These are phyloP conservation scores for Sphaerulina musiva DNA, from an alignment of 2,329 filamentous ascomycete species.

Conservation along the genomic window DNA sequence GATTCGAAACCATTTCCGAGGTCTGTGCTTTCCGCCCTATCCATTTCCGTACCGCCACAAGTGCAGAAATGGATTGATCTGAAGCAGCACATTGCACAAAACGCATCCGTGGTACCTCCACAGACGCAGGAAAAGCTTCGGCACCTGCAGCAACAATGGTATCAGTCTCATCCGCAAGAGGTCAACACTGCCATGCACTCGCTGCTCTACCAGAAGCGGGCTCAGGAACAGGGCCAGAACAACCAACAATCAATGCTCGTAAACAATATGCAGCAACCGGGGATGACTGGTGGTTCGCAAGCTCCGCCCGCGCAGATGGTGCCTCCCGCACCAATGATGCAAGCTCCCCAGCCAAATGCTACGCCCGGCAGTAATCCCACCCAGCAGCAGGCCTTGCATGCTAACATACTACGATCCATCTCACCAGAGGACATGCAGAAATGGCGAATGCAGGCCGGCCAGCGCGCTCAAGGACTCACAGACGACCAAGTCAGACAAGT, in stretches of 20 bases:
- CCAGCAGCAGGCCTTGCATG: constrained; percentile 15
- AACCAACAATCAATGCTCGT: constrained; percentile 26
- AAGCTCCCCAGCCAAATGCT: background rate
- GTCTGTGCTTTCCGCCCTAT: constrained; percentile 9
- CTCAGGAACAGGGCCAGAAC: constrained; percentile 41
- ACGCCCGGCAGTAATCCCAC: constrained; percentile 26
- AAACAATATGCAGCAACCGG: constrained; percentile 11
- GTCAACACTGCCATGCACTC: constrained; percentile 20
- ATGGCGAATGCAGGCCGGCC: constrained; percentile 32
- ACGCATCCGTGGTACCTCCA: constrained; percentile 39
- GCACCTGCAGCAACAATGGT: constrained; percentile 24
- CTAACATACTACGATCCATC: constrained; percentile 11
- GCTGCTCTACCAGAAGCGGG: constrained; percentile 32
- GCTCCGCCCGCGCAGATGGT: constrained; percentile 40
- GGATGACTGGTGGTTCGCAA: constrained; percentile 21
- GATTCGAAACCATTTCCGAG: constrained; percentile 19
- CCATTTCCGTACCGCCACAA: constrained; percentile 40
- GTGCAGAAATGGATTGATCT: constrained; percentile 53
- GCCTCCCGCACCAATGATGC: constrained; percentile 24
- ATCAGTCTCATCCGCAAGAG: constrained; percentile 22
- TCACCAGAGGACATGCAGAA: constrained; percentile 37
- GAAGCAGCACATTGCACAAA: constrained; percentile 48
- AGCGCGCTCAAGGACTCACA: constrained; percentile 31
- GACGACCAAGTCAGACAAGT: constrained; percentile 41
- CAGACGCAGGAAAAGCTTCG: constrained; percentile 39